Evolutionary conservation across 352 stramenopile genomes (phyloP).

Genomic region (Phytophthora chlamydospora): DNA sequence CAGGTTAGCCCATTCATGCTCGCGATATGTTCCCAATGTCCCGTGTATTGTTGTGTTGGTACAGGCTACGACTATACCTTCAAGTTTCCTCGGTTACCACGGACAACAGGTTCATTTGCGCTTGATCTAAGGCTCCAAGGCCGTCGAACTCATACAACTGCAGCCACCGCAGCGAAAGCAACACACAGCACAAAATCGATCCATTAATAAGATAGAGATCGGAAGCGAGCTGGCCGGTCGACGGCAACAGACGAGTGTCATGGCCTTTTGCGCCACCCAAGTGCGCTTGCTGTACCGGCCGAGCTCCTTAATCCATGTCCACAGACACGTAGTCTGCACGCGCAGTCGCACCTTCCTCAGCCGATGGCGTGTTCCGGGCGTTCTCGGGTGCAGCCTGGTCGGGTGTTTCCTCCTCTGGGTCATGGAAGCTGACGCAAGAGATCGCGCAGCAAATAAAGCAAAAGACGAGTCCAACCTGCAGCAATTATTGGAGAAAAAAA

Average conservation of each 20-base stretch:
- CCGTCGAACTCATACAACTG: slow-evolving; percentile 29
- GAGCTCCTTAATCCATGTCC: slow-evolving; percentile 53
- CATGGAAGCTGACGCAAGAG: slow-evolving; percentile 65
- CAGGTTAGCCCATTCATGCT: slow-evolving; percentile 18
- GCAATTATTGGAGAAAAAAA: background rate
- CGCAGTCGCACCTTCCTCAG: slow-evolving; percentile 74
- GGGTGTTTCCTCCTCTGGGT: slow-evolving; percentile 34
- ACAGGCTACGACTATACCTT: slow-evolving; percentile 46
- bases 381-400: slow-evolving; percentile 42
- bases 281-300: slow-evolving; percentile 15
- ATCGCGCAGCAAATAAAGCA: slow-evolving; percentile 85
- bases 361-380: slow-evolving; percentile 43
- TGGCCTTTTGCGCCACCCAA: slow-evolving; percentile 10
- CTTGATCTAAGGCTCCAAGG: background rate
- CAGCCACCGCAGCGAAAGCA: slow-evolving; percentile 13
- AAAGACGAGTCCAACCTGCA: slow-evolving; percentile 68
- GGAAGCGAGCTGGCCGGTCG: slow-evolving; percentile 22
- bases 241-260: background rate
- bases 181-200: slow-evolving; percentile 37
- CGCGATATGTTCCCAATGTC: background rate
- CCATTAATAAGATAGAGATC: slow-evolving; percentile 48
- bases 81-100: slow-evolving; percentile 36
- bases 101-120: background rate
- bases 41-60: background rate
- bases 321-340: slow-evolving; percentile 67